Evolutionary conservation across 208 protist species (phyloP).

Genomic region (Acanthamoeba quina): DNA sequence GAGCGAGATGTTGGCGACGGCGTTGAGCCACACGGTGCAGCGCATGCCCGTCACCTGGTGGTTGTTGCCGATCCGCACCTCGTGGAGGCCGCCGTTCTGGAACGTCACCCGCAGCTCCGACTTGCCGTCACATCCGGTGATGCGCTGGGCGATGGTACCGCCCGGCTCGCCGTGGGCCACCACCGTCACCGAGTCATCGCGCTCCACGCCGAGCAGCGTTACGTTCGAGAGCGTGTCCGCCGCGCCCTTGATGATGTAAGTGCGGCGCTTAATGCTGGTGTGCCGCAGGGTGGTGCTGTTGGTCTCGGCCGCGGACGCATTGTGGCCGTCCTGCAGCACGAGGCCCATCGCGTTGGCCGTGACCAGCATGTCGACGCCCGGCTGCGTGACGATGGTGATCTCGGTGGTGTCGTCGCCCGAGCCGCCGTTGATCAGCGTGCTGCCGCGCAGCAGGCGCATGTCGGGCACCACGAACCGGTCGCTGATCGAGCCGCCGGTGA

Average conservation of each 20-base stretch:
- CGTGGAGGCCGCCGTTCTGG: slow-evolving; percentile 10
- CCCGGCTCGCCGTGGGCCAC: slow-evolving; percentile 14
- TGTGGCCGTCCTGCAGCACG: slow-evolving; percentile 4
- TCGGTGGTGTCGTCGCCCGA: slow-evolving; percentile 11
- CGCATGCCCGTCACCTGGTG: slow-evolving; percentile 10
- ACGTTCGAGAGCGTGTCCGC: background rate
- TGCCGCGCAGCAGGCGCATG: slow-evolving; percentile 27
- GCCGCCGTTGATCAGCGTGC: slow-evolving; percentile 13
- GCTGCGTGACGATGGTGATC: background rate
- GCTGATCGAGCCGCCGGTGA: slow-evolving; percentile 3
- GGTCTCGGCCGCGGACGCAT: background rate
- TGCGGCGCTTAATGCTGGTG: slow-evolving; percentile 18
- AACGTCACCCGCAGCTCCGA: slow-evolving; percentile 42
- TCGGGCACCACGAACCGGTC: slow-evolving; percentile 32
- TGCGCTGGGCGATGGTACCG: slow-evolving; percentile 56
- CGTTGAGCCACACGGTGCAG: slow-evolving; percentile 64
- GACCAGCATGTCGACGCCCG: background rate
- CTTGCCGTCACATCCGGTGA: slow-evolving; percentile 63
- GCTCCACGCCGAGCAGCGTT: background rate
- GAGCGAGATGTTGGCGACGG: background rate
- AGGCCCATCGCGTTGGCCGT: slow-evolving; percentile 6
- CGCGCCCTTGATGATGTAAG: slow-evolving; percentile 34
- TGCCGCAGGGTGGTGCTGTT: slow-evolving; percentile 17
- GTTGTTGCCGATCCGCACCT: slow-evolving; percentile 38
- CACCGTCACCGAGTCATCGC: slow-evolving; percentile 20